phyloP scores from a whole-genome alignment of 768 basidiomycete genomes.

The Pilatotrama ljubarskyi region DNA sequence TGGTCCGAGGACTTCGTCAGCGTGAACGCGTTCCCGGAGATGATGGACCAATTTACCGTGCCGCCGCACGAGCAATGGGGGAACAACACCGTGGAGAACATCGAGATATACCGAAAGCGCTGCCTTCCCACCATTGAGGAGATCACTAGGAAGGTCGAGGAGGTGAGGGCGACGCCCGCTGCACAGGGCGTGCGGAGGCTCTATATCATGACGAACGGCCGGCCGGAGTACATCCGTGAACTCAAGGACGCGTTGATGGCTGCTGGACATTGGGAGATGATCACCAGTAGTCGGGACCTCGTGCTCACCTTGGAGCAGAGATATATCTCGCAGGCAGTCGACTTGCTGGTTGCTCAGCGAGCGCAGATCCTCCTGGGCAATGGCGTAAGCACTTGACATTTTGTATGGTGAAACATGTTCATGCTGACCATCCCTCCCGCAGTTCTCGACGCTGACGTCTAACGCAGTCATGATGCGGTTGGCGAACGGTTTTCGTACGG shows the following conservation, averaged over 20 bases:
- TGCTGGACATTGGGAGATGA: slow-evolving; percentile 45
- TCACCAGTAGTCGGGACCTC: slow-evolving; percentile 60
- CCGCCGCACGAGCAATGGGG: slow-evolving; percentile 26
- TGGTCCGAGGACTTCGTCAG: slow-evolving; percentile 46
- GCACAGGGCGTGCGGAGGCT: slow-evolving; percentile 41
- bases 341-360: slow-evolving; percentile 65
- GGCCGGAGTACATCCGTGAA: slow-evolving; percentile 48
- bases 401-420: background rate
- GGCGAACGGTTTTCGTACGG: slow-evolving; percentile 32
- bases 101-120: slow-evolving; percentile 40
- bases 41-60: slow-evolving; percentile 45
- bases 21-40: slow-evolving; percentile 52
- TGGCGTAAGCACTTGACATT: slow-evolving; percentile 46
- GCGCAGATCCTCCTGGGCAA: slow-evolving; percentile 71
- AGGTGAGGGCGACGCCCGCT: slow-evolving; percentile 22
- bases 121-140: slow-evolving; percentile 55
- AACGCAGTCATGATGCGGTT: slow-evolving; percentile 49
- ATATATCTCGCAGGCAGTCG: slow-evolving; percentile 56
- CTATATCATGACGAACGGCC: slow-evolving; percentile 68
- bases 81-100: slow-evolving; percentile 25
- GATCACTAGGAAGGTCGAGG: slow-evolving; percentile 45
- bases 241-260: slow-evolving; percentile 42
- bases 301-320: slow-evolving; percentile 53
- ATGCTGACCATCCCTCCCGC: background rate
- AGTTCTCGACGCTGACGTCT: slow-evolving; percentile 51